These are phyloP conservation scores for Imleria badia DNA, from an alignment of 768 basidiomycete genomes.

Conservation along the genomic window DNA sequence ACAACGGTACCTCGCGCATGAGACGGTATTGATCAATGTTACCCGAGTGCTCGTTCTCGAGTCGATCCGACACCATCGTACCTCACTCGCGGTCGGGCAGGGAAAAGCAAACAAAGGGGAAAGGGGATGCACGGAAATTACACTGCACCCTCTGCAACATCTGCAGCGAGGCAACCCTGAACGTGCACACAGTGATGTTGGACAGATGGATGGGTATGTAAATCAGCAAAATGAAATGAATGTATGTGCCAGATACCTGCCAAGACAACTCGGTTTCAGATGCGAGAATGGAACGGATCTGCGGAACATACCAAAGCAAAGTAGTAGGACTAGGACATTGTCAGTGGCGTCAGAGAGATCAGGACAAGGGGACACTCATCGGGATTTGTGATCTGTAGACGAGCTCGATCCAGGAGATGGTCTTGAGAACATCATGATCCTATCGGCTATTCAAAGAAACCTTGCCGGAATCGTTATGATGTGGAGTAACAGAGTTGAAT, in stretches of 20 bases:
- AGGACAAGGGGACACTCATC: constrained; percentile 39
- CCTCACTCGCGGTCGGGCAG: not conserved
- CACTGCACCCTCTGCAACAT: constrained; percentile 81
- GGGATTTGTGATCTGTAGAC: constrained; percentile 64
- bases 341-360: not conserved
- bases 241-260: constrained; percentile 66
- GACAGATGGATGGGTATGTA: constrained; percentile 62
- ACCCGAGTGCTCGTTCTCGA: constrained; percentile 91
- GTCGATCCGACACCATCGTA: constrained; percentile 49
- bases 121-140: constrained; percentile 75
- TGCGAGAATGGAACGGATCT: not conserved
- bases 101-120: not conserved
- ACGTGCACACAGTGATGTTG: constrained; percentile 54
- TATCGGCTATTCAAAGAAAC: too few species aligned
- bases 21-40: constrained; percentile 81
- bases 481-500: too few species aligned
- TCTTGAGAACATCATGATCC: too few species aligned
- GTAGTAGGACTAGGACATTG: constrained; percentile 63
- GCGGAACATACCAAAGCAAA: constrained; percentile 60
- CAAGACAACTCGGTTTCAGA: not conserved
- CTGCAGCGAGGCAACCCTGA: constrained; percentile 71
- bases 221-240: constrained; percentile 82
- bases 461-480: too few species aligned
- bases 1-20: constrained; percentile 81
- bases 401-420: too few species aligned